Base-by-base conservation (phyloP, 2,329 filamentous ascomycete species). In the Pestalotiopsis sp. region DNA sequence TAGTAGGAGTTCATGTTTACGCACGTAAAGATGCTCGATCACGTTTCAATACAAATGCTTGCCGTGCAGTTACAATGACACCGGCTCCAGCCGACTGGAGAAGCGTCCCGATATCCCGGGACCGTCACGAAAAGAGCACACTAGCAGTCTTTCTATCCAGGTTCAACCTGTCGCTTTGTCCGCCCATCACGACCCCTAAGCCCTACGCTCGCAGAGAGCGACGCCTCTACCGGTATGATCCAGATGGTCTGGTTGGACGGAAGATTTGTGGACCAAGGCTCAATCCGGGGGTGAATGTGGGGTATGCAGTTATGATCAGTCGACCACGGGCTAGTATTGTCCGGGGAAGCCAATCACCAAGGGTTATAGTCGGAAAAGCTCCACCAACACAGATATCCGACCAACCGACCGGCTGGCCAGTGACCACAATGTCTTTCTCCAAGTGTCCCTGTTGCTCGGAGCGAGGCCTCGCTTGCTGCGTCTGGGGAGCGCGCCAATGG, bases 321-420 rank as follows among this genome's bases (percentile, higher is more conserved):
- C 52, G 25, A 36, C 13, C 7, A 31, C 63, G 63, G 63, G 63
- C 40, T 66, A 66, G 63, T 57, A 25, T 66, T 56, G 31, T 66
- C 63, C 63, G 63, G 63, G 49, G 63, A 36, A 38, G n/a, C 63
- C 63, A 66, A 66, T 66, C 63, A 57, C n/a, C 11, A 23, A 41
- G 25, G 41, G 14, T 17, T 27, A 56, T 17, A 57, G 20, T 40
- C 14, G 20, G 7, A 45, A 20, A 31, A 56, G 36, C 63, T 49
- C 63, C 63, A 56, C 61, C 20, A 40, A 12, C 6, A 17, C 38
- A 64, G 25, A 17, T 49, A 17, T 38, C 13, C 38, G 17, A 57
- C 20, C 23, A 36, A 36, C 31, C 31, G 31, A 36, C 31, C 31
- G 31, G 31, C 31, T 36, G 31, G 31, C 31, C 31, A 36, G 31